Base-by-base conservation (phyloP, 371 early-diverging fungal species). In the Mortierella sp. region DNA sequence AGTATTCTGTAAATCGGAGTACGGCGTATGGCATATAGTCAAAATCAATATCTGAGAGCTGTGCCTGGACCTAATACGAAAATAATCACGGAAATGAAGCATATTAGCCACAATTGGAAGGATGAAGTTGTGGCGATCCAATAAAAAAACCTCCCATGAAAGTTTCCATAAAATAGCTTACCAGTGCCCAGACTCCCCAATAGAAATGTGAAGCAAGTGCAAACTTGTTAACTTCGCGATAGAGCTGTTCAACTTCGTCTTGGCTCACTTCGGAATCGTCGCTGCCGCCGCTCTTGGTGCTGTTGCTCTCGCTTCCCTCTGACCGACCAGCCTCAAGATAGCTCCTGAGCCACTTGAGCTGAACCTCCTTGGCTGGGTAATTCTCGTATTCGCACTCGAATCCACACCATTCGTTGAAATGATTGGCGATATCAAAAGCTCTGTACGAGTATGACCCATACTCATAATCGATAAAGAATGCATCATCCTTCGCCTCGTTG, bases 391-490 rank as follows among this genome's bases (percentile, higher is more conserved):
- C 96, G 85, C 98, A 98, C 64, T 97, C 97, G 76, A 97, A 97
- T 6, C 97, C 84, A 52, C 58, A 40, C 76, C 89, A 95, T 71
- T 98, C 98, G 84, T 94, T 93, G 74, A 97, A 98, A 75, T 97
- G 97, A 78, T 98, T 98, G 57, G 93, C 97, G 71, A 98, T 96
- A 78, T 98, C 98, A 75, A 96, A 98, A 1, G 93, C 97, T 35
- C 96, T 89, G 76, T 90, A 94, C 37, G 90, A 92, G 83, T 93
- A 93, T 20, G 89, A 90, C 1, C 95, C 97, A 78, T 98, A 98
- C 71, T 98, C 98, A 77, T 96, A 97, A 85, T 98, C 98, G 70
- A 97, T 97, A 77, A 98, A 97, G 70, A 83, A 80, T 10, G 75
- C 73, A 45, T 75, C 88, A 86, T 90, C 90, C 71, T 88, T 88